phyloP scores from a whole-genome alignment of 352 stramenopile species.

The Phytopythium delawarense region DNA sequence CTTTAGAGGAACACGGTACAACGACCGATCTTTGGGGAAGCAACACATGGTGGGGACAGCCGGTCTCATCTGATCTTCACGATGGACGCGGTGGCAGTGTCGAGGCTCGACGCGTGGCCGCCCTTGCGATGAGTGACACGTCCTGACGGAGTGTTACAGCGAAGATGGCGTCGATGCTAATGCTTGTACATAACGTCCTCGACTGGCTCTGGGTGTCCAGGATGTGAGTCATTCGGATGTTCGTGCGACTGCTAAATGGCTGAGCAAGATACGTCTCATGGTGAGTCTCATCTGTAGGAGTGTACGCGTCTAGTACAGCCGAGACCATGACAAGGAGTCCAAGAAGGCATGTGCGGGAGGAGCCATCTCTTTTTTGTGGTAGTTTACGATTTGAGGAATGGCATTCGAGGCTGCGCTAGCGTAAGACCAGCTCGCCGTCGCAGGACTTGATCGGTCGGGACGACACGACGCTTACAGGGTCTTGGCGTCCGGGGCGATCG shows the following conservation, averaged over 20 bases:
- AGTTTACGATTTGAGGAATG: background rate
- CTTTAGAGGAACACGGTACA: background rate
- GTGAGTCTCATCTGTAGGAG: no score
- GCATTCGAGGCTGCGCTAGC: background rate
- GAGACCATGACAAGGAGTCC: background rate
- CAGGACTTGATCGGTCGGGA: background rate
- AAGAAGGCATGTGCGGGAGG: background rate
- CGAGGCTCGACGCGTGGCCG: background rate
- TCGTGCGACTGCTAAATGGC: no score
- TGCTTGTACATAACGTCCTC: no score
- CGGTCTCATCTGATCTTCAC: no score
- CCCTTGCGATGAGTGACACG: no score
- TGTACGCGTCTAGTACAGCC: background rate
- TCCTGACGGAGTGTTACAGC: no score
- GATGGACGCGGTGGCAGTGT: no score
- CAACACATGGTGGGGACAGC: no score
- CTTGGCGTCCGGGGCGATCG: conserved; percentile 38
- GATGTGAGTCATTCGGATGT: no score
- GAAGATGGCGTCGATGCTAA: no score
- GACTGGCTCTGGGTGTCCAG: no score
- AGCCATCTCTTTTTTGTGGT: conserved; percentile 1
- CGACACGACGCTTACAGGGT: conserved; percentile 21
- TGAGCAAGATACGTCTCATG: no score
- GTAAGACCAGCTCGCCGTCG: background rate
- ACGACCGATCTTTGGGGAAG: background rate